Conservation (phyloP, 1,284 basidiomycete species). For the Abortiporus biennis region DNA sequence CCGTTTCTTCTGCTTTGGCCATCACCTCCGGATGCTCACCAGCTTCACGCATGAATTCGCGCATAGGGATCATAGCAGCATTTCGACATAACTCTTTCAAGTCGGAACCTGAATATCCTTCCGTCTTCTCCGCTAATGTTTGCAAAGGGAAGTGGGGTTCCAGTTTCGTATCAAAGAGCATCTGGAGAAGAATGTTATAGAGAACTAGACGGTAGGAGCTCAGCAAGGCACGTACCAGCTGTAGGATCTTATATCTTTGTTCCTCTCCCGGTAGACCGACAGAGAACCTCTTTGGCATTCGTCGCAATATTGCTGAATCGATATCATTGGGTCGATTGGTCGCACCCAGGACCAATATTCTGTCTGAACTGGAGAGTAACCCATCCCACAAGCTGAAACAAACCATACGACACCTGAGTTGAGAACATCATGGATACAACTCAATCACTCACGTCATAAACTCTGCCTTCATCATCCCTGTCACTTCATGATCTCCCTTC, state of each 20-base stretch:
- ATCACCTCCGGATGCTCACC: slow-evolving; percentile 47
- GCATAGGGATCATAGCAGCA: slow-evolving; percentile 87
- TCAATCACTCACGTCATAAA: slow-evolving; percentile 85
- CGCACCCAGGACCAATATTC: slow-evolving; percentile 92
- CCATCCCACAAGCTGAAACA: slow-evolving; percentile 92
- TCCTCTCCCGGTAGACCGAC: slow-evolving; percentile 78
- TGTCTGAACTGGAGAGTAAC: slow-evolving; percentile 75
- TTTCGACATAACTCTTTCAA: slow-evolving; percentile 92
- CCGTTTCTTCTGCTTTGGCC: slow-evolving; percentile 49
- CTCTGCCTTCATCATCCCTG: slow-evolving; percentile 99
- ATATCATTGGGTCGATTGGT: slow-evolving; percentile 96
- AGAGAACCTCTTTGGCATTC: slow-evolving; percentile 98
- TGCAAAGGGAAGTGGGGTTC: slow-evolving; percentile 61
- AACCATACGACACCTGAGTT: slow-evolving; percentile 1
- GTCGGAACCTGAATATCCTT: slow-evolving; percentile 87
- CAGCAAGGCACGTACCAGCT: slow-evolving; percentile 47
- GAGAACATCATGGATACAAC: neutral
- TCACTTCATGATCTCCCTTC: slow-evolving; percentile 93
- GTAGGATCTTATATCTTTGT: slow-evolving; percentile 88
- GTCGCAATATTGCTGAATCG: slow-evolving; percentile 89
- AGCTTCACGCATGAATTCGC: slow-evolving; percentile 75
- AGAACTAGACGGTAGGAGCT: neutral
- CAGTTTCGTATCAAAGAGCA: slow-evolving; percentile 77
- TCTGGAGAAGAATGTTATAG: slow-evolving; percentile 39
- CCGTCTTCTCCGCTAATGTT: slow-evolving; percentile 66